Conservation (phyloP, 2,329 filamentous ascomycete genomes). For the Daldinia eschscholtzii region DNA sequence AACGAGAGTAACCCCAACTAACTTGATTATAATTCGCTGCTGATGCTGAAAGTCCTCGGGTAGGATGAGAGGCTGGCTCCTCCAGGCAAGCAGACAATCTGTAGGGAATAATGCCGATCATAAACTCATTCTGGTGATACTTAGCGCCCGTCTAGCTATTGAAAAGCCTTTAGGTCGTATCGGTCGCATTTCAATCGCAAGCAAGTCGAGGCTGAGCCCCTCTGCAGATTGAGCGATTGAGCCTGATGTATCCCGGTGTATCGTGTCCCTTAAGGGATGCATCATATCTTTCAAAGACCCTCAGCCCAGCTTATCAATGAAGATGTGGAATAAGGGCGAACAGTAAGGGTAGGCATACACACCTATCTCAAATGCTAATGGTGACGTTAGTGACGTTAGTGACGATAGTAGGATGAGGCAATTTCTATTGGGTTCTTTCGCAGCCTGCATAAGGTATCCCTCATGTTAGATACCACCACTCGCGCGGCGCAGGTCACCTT, state of each 20-base stretch:
- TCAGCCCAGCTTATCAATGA: conserved; percentile 8
- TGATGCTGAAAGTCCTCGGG: background rate
- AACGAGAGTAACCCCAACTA: background rate
- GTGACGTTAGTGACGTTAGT: background rate
- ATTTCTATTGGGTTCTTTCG: conserved; percentile 9
- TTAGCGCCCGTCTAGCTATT: conserved; percentile 20
- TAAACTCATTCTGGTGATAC: conserved; percentile 6
- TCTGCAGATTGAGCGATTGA: background rate
- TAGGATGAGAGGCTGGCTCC: background rate
- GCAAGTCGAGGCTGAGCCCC: conserved; percentile 34
- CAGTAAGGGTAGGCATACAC: conserved; percentile 8
- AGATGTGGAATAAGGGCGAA: conserved; percentile 1
- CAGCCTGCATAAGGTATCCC: conserved; percentile 1
- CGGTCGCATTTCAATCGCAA: conserved; percentile 36
- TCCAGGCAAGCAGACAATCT: background rate
- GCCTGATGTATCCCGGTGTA: background rate
- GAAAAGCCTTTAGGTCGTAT: conserved; percentile 1
- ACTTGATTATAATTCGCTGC: background rate
- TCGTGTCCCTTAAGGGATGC: conserved; percentile 4
- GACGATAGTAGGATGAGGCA: conserved; percentile 1
- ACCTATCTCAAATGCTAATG: background rate
- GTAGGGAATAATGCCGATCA: conserved; percentile 15
- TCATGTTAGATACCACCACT: conserved; percentile 1
- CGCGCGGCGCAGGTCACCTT: conserved; percentile 12
- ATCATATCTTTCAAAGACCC: background rate